Evolutionary conservation across 164 flowering plant genomes (phyloP).

Genomic region (Buxus sempervirens): DNA sequence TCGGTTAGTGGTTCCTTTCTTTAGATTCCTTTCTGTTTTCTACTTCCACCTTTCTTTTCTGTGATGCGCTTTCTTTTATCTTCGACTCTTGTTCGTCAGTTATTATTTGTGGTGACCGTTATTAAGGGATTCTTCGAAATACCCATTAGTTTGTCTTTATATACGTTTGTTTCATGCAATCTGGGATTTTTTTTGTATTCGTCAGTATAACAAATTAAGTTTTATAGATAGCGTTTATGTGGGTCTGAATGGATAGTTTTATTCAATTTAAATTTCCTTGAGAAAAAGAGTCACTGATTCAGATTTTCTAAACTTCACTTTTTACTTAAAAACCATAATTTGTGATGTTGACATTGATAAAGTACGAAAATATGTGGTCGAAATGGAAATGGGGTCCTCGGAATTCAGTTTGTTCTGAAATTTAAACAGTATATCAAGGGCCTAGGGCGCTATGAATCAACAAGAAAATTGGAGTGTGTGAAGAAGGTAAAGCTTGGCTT

Average conservation of each 20-base stretch:
- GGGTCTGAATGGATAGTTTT: background rate
- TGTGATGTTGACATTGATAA: no score
- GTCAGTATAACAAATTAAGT: background rate
- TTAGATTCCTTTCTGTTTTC: no score
- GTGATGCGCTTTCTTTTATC: no score
- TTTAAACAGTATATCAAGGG: slow-evolving; percentile 1
- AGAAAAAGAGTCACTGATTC: background rate
- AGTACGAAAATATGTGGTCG: background rate
- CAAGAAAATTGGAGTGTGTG: background rate
- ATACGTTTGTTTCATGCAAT: background rate
- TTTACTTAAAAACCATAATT: no score
- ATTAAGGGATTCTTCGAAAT: no score
- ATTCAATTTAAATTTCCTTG: background rate
- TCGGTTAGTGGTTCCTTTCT: no score
- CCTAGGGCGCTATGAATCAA: background rate
- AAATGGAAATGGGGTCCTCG: background rate
- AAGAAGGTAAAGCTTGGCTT: background rate
- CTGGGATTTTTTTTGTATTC: background rate
- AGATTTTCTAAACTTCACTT: background rate
- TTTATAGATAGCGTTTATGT: background rate
- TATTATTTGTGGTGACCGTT: no score
- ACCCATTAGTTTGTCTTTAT: no score
- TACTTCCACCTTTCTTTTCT: no score
- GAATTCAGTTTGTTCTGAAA: background rate
- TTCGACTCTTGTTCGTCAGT: no score